Evolutionary conservation across 306 rosid species (phyloP), one percentile per base, ranked within the genome.

Genomic region (Luffa aegyptiaca): DNA sequence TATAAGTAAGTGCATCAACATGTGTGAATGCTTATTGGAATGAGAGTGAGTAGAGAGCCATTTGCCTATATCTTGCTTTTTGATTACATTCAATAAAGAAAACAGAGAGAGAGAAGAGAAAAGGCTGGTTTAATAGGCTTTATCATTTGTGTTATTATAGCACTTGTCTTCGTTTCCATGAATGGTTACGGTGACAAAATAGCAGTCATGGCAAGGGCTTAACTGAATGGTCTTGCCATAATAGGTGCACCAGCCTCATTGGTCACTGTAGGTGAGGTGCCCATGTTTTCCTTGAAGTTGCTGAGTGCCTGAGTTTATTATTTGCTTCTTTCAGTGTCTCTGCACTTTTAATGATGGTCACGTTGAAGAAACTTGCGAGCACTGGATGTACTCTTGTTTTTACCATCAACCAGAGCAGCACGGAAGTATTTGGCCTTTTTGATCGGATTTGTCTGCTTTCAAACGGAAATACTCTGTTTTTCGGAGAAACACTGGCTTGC

Each of bases 271-370:
- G 58, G 44, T 6, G 42, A 49, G 59, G 1, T 45, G 36, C 2
- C 1, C 13, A 49, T 21, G 58, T 21, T 49, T 33, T 6, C 45
- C 61, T 51, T 14, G 77, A 33, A 35, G 62, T 44, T 44, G 51
- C 44, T 48, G 77, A 35, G 62, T 44, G 35, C 44, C 44, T 48
- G 77, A 76, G 58, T 37, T 83, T 61, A 42, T 79, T 83, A 75
- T 82, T 83, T 75, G 7, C 79, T 72, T 82, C 80, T 51, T 85
- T 58, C 88, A 96, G 99, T 81, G 99, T 96, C 53, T 93, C 99
- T 35, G 94, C 99, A 57, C 98, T 96, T 80, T 85, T 93, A 86
- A 96, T 96, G 99, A 96, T 96, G 99, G 99, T 96, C 78, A 96
- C 99, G 10, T 81, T 96, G 89, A 96, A 92, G 94, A 96, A 95